phyloP scores from a whole-genome alignment of 2,329 filamentous ascomycete genomes.

The Orbilia brochopaga region DNA sequence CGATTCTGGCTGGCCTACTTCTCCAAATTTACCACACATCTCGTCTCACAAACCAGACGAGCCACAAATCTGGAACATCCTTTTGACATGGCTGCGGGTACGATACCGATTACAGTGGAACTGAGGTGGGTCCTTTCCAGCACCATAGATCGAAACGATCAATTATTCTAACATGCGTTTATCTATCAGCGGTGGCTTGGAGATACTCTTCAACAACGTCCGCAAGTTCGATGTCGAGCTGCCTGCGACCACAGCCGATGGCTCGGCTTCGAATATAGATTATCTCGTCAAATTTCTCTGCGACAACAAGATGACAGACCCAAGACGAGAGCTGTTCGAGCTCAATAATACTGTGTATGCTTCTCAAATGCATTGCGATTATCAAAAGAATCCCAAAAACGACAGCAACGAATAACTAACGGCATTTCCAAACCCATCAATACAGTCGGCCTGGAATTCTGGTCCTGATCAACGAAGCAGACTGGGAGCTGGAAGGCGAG shows the following conservation, averaged over 20 bases:
- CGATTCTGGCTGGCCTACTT: conserved; percentile 9
- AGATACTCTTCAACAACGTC: conserved; percentile 89
- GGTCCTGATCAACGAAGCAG: conserved; percentile 94
- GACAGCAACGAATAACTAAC: too few species aligned
- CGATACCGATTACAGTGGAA: conserved; percentile 52
- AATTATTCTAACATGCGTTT: conserved; percentile 20
- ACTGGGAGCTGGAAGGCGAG: conserved; percentile 98
- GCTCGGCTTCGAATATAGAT: conserved; percentile 68
- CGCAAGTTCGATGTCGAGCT: conserved; percentile 74
- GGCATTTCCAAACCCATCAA: conserved; percentile 19
- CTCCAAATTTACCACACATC: not conserved
- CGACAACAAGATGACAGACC: conserved; percentile 81
- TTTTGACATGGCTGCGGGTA: conserved; percentile 17
- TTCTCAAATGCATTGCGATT: conserved; percentile 2
- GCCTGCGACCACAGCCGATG: conserved; percentile 66
- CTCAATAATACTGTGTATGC: conserved; percentile 86
- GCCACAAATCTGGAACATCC: conserved; percentile 20
- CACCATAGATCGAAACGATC: conserved; percentile 45
- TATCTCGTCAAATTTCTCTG: conserved; percentile 81
- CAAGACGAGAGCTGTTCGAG: conserved; percentile 85
- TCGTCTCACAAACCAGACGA: too few species aligned
- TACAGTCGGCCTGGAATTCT: conserved; percentile 88
- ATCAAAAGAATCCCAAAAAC: conserved; percentile 5
- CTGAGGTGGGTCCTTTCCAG: conserved; percentile 61
- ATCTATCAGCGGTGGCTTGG: conserved; percentile 76